A percentile compares a stretch with the other conserved stretches of the same genome.
Evolutionary conservation across 352 stramenopile species (phyloP).

Genomic region (Phytophthora syringae): DNA sequence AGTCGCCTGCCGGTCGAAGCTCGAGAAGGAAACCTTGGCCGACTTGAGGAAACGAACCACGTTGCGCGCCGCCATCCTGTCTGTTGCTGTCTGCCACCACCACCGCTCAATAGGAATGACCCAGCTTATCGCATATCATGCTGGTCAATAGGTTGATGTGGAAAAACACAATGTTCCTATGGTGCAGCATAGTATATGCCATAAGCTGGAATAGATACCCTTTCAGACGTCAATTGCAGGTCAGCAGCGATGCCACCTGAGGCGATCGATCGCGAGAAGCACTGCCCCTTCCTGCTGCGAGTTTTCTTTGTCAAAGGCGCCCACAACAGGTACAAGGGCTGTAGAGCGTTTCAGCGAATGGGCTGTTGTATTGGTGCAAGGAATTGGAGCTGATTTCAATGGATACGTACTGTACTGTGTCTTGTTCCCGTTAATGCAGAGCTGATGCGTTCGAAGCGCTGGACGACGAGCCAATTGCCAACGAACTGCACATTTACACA

Average conservation of each 20-base stretch:
- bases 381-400: conserved; percentile 14
- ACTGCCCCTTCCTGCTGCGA: conserved; percentile 73
- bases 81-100: conserved; percentile 27
- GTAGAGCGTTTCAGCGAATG: neutral
- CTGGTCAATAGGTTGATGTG: neutral
- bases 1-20: conserved; percentile 73
- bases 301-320: conserved; percentile 66
- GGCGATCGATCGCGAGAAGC: conserved; percentile 64
- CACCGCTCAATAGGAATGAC: conserved; percentile 23
- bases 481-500: conserved; percentile 80
- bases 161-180: neutral
- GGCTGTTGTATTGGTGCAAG: neutral
- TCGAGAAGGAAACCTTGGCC: conserved; percentile 86
- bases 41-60: conserved; percentile 88
- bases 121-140: conserved; percentile 4
- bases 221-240: conserved; percentile 1
- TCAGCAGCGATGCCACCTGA: conserved; percentile 28
- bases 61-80: conserved; percentile 81
- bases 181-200: neutral
- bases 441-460: conserved; percentile 64
- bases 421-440: conserved; percentile 32
- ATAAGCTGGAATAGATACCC: conserved; percentile 9
- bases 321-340: conserved; percentile 52
- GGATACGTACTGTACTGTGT: neutral
- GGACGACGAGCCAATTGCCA: conserved; percentile 54